Conservation (phyloP, 768 basidiomycete genomes). For the Termitomyces titanicus region DNA sequence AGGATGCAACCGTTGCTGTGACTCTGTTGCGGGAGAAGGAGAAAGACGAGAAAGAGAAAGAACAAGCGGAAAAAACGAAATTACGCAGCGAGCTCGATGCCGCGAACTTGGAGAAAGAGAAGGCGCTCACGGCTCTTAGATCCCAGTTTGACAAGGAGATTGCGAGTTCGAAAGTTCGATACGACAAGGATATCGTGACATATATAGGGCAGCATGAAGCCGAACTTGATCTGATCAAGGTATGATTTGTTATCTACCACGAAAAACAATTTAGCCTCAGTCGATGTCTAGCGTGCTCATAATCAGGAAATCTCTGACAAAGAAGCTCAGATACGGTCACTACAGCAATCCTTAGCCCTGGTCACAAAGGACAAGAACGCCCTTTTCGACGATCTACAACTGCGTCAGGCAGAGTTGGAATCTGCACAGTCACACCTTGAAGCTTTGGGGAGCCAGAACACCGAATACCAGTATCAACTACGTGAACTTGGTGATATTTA, state of each 20-base stretch:
- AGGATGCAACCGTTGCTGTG: conserved; percentile 67
- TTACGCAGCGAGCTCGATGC: conserved; percentile 64
- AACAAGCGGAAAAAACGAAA: conserved; percentile 46
- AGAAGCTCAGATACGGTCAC: conserved; percentile 56
- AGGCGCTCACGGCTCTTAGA: conserved; percentile 53
- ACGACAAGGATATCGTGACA: conserved; percentile 70
- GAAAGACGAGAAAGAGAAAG: conserved; percentile 50
- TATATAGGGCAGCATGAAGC: conserved; percentile 73
- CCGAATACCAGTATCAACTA: conserved; percentile 84
- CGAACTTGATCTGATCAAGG: conserved; percentile 74
- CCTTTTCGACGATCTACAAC: conserved; percentile 84
- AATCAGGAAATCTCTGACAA: conserved; percentile 63
- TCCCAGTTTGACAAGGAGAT: conserved; percentile 74
- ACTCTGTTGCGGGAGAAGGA: conserved; percentile 49
- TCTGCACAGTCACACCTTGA: conserved; percentile 75
- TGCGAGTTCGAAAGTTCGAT: conserved; percentile 51
- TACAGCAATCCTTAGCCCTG: conserved; percentile 69
- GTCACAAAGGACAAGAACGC: conserved; percentile 72
- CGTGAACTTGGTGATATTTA: conserved; percentile 76
- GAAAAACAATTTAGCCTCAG: neutral
- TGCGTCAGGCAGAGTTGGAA: conserved; percentile 88
- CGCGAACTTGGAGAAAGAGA: conserved; percentile 60
- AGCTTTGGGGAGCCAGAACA: conserved; percentile 69
- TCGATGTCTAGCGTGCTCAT: conserved; percentile 51
- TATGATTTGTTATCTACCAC: conserved; percentile 23